Evolutionary conservation across 1,139 yeast species (phyloP).

Genomic region (Candida gigantensis): DNA sequence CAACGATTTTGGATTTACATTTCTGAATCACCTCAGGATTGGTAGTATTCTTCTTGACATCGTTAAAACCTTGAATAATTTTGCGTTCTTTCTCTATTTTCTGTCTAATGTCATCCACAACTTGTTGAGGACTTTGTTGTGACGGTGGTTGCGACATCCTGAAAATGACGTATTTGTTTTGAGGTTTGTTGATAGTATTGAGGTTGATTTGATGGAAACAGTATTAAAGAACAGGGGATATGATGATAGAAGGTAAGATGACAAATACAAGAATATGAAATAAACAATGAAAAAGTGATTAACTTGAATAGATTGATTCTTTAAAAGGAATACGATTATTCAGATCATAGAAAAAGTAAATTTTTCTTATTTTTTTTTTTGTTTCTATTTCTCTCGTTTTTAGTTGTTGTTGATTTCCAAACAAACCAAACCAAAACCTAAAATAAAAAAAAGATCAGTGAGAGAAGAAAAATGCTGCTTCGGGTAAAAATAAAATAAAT

Average conservation of each 20-base stretch:
- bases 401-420: background rate
- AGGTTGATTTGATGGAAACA: too few relatives aligned
- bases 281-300: background rate
- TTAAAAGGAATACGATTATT: background rate
- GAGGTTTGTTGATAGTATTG: too few relatives aligned
- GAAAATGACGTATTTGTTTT: too few relatives aligned
- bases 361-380: constrained; percentile 1
- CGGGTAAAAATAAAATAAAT: background rate
- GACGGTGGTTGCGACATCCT: constrained; percentile 8
- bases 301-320: constrained; percentile 1
- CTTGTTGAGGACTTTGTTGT: constrained; percentile 23
- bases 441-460: too few relatives aligned
- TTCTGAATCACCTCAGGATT: constrained; percentile 84
- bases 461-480: too few relatives aligned
- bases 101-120: constrained; percentile 63
- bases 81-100: constrained; percentile 88
- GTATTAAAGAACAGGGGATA: too few relatives aligned
- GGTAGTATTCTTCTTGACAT: constrained; percentile 72
- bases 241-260: background rate
- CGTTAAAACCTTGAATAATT: constrained; percentile 83
- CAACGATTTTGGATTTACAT: constrained; percentile 88
- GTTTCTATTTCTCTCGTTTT: background rate
- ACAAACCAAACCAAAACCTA: background rate
- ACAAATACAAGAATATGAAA: background rate
- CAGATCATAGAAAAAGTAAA: constrained; percentile 4